Conservation (phyloP, 495 filamentous ascomycete genomes). For the Penicillium odoratum region DNA sequence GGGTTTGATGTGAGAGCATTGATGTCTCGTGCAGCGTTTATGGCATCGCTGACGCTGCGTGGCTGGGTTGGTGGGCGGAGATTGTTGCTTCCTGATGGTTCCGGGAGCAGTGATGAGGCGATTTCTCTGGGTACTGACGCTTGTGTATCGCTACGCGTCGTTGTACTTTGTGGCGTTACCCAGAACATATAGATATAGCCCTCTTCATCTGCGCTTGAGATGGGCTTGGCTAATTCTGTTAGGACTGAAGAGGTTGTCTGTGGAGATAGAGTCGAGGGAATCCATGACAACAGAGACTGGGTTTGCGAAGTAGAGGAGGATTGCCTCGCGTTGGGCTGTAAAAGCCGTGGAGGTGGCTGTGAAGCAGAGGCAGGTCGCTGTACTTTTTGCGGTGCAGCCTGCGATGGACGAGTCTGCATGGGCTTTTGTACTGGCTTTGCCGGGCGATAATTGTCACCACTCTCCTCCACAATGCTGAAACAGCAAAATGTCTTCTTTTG, state of each 20-base stretch:
- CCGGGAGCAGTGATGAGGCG: conserved; percentile 58
- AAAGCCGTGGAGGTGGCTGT: conserved; percentile 16
- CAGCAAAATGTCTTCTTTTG: conserved; percentile 37
- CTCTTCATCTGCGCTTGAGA: conserved; percentile 73
- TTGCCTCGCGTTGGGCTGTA: conserved; percentile 14
- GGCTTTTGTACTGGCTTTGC: conserved; percentile 17
- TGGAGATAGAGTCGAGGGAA: conserved; percentile 62
- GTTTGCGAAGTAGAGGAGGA: conserved; percentile 46
- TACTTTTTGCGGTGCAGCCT: conserved; percentile 18
- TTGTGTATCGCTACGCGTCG: conserved; percentile 22
- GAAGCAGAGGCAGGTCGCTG: conserved; percentile 15
- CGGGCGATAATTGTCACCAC: conserved; percentile 12
- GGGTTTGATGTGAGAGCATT: conserved; percentile 41
- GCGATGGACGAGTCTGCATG: conserved; percentile 20
- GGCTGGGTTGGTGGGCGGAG: conserved; percentile 40
- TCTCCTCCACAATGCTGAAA: conserved; percentile 30
- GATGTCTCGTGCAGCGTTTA: conserved; percentile 53
- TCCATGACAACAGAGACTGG: conserved; percentile 57
- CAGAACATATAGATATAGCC: conserved; percentile 99
- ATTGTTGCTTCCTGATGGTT: conserved; percentile 17
- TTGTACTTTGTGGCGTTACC: conserved; percentile 61
- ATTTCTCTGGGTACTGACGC: conserved; percentile 54
- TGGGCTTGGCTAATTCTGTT: conserved; percentile 78
- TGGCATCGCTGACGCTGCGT: conserved; percentile 64
- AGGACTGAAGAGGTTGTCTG: conserved; percentile 65